Evolutionary conservation across 805 yeast species (phyloP).

Genomic region (Suhomyces pyralidae): DNA sequence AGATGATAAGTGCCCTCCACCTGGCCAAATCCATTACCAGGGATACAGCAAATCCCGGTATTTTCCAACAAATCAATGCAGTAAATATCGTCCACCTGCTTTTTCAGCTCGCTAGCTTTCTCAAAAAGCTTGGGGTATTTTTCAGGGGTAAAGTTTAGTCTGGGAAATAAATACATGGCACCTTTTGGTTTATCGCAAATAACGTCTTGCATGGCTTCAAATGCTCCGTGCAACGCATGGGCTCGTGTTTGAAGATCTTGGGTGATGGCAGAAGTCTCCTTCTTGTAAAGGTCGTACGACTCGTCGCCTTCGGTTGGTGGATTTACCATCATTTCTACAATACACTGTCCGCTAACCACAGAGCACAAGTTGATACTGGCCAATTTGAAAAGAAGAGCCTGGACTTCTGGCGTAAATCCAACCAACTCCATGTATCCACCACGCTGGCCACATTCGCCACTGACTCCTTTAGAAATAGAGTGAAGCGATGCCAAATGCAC

Average conservation of each 20-base stretch:
- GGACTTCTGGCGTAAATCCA: conserved; percentile 71
- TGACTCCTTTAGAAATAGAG: conserved; percentile 96
- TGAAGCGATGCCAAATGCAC: conserved; percentile 92
- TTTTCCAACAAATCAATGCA: conserved; percentile 77
- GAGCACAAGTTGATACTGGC: conserved; percentile 93
- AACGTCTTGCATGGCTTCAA: conserved; percentile 75
- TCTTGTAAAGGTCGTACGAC: conserved; percentile 62
- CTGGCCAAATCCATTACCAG: conserved; percentile 97
- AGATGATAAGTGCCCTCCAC: conserved; percentile 84
- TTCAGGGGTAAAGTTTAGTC: conserved; percentile 51
- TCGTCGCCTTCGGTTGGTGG: conserved; percentile 82
- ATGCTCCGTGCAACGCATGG: conserved; percentile 60
- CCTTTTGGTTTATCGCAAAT: conserved; percentile 89
- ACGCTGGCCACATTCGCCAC: conserved; percentile 99
- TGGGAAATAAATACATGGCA: conserved; percentile 96
- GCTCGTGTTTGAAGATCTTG: conserved; percentile 64
- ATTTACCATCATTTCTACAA: conserved; percentile 88
- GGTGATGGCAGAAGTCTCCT: conserved; percentile 63
- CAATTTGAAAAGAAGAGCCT: conserved; percentile 71
- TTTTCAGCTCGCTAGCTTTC: conserved; percentile 53
- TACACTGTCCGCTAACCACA: conserved; percentile 91
- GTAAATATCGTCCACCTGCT: conserved; percentile 82
- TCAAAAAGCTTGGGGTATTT: conserved; percentile 52
- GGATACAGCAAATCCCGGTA: conserved; percentile 96
- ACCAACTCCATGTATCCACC: conserved; percentile 97